These are phyloP conservation scores for Schizonepeta tenuifolia DNA, from an alignment of 257 asterid genomes.

Conservation along the genomic window DNA sequence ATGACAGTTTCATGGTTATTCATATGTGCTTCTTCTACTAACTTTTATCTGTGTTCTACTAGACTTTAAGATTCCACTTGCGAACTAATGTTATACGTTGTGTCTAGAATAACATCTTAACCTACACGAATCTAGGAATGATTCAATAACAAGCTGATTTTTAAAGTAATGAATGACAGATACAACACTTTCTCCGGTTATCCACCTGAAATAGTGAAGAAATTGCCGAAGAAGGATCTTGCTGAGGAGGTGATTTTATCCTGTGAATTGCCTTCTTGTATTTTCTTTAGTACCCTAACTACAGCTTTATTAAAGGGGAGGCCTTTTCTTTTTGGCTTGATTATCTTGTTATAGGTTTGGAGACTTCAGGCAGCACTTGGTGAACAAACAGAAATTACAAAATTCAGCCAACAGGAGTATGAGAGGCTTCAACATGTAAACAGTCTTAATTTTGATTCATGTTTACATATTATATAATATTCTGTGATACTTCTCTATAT, in stretches of 20 bases:
- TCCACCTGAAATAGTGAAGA: constrained; percentile 97
- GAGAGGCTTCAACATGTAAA: constrained; percentile 94
- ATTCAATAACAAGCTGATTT: constrained; percentile 28
- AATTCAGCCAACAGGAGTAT: constrained; percentile 91
- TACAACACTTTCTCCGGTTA: constrained; percentile 91
- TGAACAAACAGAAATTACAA: constrained; percentile 96
- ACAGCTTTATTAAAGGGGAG: neutral
- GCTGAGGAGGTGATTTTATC: constrained; percentile 81
- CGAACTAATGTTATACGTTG: constrained; percentile 6
- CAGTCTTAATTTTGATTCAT: constrained; percentile 21
- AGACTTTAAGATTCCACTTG: constrained; percentile 15
- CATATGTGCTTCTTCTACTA: neutral
- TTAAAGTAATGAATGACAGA: constrained; percentile 47
- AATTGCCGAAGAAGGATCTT: constrained; percentile 99
- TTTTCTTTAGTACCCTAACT: neutral
- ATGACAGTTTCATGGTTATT: constrained; percentile 3
- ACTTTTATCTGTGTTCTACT: constrained; percentile 16
- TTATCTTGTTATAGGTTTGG: constrained; percentile 73
- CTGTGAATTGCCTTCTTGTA: neutral
- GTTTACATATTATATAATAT: neutral
- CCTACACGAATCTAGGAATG: constrained; percentile 4
- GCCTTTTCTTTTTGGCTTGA: neutral
- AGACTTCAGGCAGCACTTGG: constrained; percentile 99
- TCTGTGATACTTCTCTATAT: neutral
- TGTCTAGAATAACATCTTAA: constrained; percentile 23